Evolutionary conservation across 306 rosid species (phyloP).

Genomic region (Hylodesmum podocarpum): DNA sequence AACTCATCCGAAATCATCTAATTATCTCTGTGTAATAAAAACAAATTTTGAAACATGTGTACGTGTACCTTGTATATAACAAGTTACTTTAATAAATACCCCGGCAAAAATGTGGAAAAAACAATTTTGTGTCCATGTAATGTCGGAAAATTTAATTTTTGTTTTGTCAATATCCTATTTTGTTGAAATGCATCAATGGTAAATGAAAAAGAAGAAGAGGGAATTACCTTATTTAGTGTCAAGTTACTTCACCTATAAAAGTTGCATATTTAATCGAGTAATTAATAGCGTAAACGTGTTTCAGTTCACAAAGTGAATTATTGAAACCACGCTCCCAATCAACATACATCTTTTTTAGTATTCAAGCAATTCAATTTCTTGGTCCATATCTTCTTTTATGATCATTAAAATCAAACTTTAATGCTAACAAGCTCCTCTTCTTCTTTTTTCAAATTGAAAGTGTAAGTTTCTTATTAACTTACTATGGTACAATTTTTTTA

Average conservation of each 20-base stretch:
- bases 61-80: too few species aligned
- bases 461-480: not conserved
- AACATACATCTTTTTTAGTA: not conserved
- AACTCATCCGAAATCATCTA: too few species aligned
- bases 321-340: not conserved
- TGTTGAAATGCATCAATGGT: not conserved
- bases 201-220: not conserved
- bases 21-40: too few species aligned
- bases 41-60: too few species aligned
- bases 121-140: not conserved
- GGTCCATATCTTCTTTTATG: not conserved
- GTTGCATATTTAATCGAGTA: constrained; percentile 16
- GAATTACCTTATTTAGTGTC: not conserved
- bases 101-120: not conserved
- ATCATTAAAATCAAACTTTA: constrained; percentile 5
- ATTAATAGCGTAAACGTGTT: constrained; percentile 2
- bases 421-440: not conserved
- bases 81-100: not conserved
- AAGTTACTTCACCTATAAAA: constrained; percentile 20
- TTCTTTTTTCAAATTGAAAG: not conserved
- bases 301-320: not conserved
- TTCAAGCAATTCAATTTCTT: not conserved
- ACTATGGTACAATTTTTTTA: not conserved
- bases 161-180: not conserved
- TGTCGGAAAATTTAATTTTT: not conserved